A percentile compares a stretch with the other conserved stretches of the same genome.
Evolutionary conservation across 257 asterid genomes (phyloP).

Genomic region (Handroanthus guayacan): DNA sequence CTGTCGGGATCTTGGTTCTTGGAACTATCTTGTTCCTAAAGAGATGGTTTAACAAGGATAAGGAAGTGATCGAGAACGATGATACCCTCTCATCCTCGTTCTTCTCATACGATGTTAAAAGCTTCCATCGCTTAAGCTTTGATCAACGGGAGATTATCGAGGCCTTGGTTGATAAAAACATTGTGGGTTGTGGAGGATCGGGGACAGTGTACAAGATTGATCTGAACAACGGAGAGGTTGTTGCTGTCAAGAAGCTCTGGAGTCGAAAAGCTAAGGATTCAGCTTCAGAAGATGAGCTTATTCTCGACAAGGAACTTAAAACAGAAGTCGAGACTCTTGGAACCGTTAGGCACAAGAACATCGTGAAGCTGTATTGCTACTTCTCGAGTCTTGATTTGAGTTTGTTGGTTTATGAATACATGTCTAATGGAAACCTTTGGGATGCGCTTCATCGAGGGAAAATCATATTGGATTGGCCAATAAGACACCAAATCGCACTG

Average conservation of each 20-base stretch:
- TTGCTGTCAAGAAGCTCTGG: conserved; percentile 93
- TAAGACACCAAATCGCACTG: conserved; percentile 74
- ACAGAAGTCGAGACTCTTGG: conserved; percentile 94
- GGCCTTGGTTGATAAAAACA: conserved; percentile 83
- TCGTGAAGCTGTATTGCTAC: conserved; percentile 82
- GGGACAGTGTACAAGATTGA: conserved; percentile 87
- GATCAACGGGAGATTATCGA: conserved; percentile 79
- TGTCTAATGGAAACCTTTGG: conserved; percentile 93
- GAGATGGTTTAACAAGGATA: conserved; percentile 57
- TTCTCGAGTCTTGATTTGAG: conserved; percentile 73
- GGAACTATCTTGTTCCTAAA: conserved; percentile 59
- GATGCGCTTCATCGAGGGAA: conserved; percentile 76
- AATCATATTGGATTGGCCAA: conserved; percentile 74
- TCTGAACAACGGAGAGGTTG: conserved; percentile 67
- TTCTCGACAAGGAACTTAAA: conserved; percentile 70
- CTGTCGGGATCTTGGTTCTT: conserved; percentile 54
- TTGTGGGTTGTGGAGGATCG: conserved; percentile 96
- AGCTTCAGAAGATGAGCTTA: conserved; percentile 45
- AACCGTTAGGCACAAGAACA: conserved; percentile 91
- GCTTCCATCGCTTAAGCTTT: conserved; percentile 81
- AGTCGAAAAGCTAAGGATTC: conserved; percentile 60
- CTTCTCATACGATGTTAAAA: conserved; percentile 74
- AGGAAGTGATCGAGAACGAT: conserved; percentile 47
- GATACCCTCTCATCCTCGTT: conserved; percentile 63
- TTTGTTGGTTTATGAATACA: conserved; percentile 83